A percentile compares a stretch with the other conserved stretches of the same genome.
Conservation (phyloP, 495 filamentous ascomycete genomes). For the Neurospora discreta region DNA sequence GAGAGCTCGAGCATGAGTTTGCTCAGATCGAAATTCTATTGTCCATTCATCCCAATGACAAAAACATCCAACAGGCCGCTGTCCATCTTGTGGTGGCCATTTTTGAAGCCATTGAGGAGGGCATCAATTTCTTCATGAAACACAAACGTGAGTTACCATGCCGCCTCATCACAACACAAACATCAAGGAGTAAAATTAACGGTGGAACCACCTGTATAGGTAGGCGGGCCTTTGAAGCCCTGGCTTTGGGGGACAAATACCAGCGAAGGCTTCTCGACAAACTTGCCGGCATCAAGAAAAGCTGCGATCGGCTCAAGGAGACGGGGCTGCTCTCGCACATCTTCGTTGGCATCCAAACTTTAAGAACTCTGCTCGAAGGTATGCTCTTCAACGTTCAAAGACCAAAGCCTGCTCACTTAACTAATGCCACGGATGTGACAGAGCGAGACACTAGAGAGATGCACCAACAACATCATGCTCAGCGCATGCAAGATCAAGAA, state of each 20-base stretch:
- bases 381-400: neutral
- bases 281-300: neutral
- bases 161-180: neutral
- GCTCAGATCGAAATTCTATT: neutral
- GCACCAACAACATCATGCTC: neutral
- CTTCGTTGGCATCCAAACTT: neutral
- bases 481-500: neutral
- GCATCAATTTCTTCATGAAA: neutral
- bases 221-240: neutral
- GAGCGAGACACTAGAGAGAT: neutral
- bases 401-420: neutral
- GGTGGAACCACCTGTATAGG: neutral
- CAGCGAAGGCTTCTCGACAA: neutral
- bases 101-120: neutral
- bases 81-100: neutral
- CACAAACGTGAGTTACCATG: neutral
- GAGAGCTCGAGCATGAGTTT: neutral
- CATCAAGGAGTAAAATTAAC: neutral
- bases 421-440: neutral
- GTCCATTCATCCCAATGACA: neutral
- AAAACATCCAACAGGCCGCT: neutral
- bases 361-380: neutral
- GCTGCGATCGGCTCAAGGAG: neutral
- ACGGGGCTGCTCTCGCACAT: neutral
- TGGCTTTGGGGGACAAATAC: neutral